These are phyloP conservation scores for Elongisporangium senticosum DNA, from an alignment of 352 stramenopile species.

Conservation along the genomic window DNA sequence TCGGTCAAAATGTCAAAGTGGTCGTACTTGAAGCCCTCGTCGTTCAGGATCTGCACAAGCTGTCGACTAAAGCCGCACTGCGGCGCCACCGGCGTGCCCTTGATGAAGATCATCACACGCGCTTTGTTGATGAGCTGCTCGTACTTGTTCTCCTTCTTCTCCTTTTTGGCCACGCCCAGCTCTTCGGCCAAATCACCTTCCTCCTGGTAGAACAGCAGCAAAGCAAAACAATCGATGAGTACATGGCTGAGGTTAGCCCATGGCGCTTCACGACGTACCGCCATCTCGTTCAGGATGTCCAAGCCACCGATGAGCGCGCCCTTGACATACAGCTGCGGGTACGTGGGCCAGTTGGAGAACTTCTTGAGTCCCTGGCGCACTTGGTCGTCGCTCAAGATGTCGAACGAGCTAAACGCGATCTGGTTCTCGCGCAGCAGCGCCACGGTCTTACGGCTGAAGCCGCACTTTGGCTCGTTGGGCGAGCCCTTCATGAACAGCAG, in stretches of 20 bases:
- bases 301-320: constrained; percentile 92
- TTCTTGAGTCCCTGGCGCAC: constrained; percentile 95
- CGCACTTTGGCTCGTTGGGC: constrained; percentile 87
- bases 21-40: constrained; percentile 89
- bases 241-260: neutral
- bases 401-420: constrained; percentile 92
- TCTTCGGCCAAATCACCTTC: constrained; percentile 87
- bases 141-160: constrained; percentile 85
- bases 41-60: constrained; percentile 92
- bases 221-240: neutral
- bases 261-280: constrained; percentile 14
- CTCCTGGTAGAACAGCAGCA: constrained; percentile 26
- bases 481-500: constrained; percentile 96
- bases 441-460: constrained; percentile 92
- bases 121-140: constrained; percentile 86
- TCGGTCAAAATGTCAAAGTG: constrained; percentile 97
- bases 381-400: constrained; percentile 92
- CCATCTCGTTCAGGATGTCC: constrained; percentile 95
- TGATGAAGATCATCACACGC: constrained; percentile 99
- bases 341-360: constrained; percentile 97
- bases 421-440: constrained; percentile 87
- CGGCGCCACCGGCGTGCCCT: constrained; percentile 89
- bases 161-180: constrained; percentile 86
- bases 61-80: constrained; percentile 95
- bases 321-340: constrained; percentile 95